Evolutionary conservation across 1,139 yeast genomes (phyloP).

Genomic region (Yamadazyma blattariae): DNA sequence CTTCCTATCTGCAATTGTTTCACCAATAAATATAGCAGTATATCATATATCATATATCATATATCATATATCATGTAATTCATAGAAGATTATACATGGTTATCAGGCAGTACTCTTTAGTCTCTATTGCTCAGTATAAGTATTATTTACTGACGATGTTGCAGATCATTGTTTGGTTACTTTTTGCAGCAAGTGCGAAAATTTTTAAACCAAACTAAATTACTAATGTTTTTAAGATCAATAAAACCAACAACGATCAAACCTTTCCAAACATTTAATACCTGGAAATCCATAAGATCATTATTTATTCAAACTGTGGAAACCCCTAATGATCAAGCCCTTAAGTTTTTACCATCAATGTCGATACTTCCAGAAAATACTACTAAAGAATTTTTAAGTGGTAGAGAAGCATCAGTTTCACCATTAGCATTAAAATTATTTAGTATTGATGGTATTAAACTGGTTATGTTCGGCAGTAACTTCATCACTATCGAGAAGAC

Average conservation of each 20-base stretch:
- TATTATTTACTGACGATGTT: no score
- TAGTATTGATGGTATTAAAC: constrained; percentile 48
- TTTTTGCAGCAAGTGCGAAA: no score
- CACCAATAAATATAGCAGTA: no score
- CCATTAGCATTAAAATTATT: constrained; percentile 55
- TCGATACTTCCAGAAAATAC: constrained; percentile 42
- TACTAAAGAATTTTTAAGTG: constrained; percentile 52
- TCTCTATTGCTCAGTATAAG: no score
- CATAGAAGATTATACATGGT: no score
- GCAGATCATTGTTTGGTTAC: no score
- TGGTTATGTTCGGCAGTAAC: constrained; percentile 54
- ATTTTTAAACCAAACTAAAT: neutral
- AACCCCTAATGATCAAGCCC: constrained; percentile 48
- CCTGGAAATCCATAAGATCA: constrained; percentile 7
- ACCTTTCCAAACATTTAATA: neutral
- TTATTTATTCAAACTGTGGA: constrained; percentile 41
- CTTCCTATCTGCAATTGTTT: no score
- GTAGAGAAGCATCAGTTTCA: constrained; percentile 54
- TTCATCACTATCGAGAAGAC: constrained; percentile 84
- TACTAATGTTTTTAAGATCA: neutral
- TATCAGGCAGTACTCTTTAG: no score
- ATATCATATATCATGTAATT: no score
- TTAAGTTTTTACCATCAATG: constrained; percentile 47
- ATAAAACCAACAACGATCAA: neutral
- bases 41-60: no score